A percentile compares a stretch with the other conserved stretches of the same genome.
These are phyloP conservation scores for Symmetrospora coprosmae DNA, from an alignment of 768 basidiomycete genomes.

Conservation along the genomic window DNA sequence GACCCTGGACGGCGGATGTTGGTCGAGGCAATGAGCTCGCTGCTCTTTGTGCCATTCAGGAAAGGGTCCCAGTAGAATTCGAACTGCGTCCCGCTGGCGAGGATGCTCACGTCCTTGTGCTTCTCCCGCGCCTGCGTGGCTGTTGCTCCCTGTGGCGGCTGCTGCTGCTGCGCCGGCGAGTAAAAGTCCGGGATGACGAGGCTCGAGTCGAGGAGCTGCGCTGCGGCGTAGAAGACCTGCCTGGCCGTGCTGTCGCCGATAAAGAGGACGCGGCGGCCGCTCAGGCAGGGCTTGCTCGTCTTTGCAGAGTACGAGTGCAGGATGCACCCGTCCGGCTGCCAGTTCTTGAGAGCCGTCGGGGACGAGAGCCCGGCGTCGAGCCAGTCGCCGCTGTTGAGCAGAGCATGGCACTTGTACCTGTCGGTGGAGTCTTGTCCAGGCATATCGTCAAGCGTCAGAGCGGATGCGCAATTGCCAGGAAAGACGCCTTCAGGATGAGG, in stretches of 20 bases:
- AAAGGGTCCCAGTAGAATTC: conserved; percentile 75
- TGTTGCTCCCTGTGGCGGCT: too few species aligned
- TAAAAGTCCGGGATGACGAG: conserved; percentile 30
- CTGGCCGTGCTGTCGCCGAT: conserved; percentile 74
- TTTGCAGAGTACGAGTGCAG: conserved; percentile 50
- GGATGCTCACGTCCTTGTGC: conserved; percentile 52
- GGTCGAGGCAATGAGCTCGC: conserved; percentile 43
- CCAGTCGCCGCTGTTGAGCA: conserved; percentile 64
- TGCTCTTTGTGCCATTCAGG: conserved; percentile 53
- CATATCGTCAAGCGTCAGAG: too few species aligned
- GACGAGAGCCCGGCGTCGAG: conserved; percentile 44
- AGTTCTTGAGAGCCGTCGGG: conserved; percentile 40
- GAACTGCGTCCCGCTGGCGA: conserved; percentile 44
- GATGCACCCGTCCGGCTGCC: conserved; percentile 84
- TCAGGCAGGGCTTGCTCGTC: conserved; percentile 36
- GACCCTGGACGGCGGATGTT: too few species aligned
- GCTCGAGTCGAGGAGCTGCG: conserved; percentile 45
- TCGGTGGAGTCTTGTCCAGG: conserved; percentile 69
- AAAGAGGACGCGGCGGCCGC: conserved; percentile 50
- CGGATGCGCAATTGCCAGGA: too few species aligned
- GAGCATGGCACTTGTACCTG: conserved; percentile 55
- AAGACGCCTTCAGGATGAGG: background rate
- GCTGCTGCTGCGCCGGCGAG: too few species aligned
- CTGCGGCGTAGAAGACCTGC: conserved; percentile 49
- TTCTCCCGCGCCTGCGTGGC: conserved; percentile 40